A percentile compares a stretch with the other conserved stretches of the same genome.
Evolutionary conservation across 2,329 filamentous ascomycete species (phyloP).

Genomic region (Colletotrichum siamense): DNA sequence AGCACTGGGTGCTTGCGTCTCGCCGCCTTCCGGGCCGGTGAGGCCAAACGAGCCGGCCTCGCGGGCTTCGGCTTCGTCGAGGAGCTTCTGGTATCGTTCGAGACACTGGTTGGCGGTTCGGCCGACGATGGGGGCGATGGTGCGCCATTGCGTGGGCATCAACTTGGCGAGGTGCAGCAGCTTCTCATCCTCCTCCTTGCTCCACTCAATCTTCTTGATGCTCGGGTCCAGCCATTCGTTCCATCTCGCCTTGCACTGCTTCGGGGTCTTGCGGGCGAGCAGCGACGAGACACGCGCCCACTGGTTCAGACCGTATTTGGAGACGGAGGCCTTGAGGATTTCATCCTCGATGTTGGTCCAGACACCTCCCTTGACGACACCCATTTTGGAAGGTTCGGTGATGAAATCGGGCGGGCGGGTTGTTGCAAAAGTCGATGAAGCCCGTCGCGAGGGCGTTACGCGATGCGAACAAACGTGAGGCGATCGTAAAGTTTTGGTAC

Average conservation of each 20-base stretch:
- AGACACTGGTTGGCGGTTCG: constrained; percentile 96
- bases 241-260: constrained; percentile 99
- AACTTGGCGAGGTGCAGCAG: constrained; percentile 94
- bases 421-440: not conserved
- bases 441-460: constrained; percentile 12
- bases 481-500: constrained; percentile 14
- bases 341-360: constrained; percentile 89
- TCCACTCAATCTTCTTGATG: constrained; percentile 99
- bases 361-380: constrained; percentile 76
- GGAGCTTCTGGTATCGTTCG: constrained; percentile 93
- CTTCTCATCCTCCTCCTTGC: constrained; percentile 97
- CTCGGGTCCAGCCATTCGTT: constrained; percentile 97
- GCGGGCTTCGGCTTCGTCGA: constrained; percentile 92
- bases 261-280: constrained; percentile 94
- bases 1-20: constrained; percentile 85
- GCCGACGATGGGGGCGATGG: constrained; percentile 95
- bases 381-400: constrained; percentile 53
- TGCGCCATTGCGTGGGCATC: constrained; percentile 99
- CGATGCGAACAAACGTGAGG: not conserved
- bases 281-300: constrained; percentile 98
- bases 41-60: constrained; percentile 86
- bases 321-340: constrained; percentile 94
- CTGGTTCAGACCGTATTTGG: constrained; percentile 94
- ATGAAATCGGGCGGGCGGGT: not conserved
- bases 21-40: constrained; percentile 84